Conservation (phyloP, 1,284 basidiomycete genomes). For the Cerioporus squamosus region DNA sequence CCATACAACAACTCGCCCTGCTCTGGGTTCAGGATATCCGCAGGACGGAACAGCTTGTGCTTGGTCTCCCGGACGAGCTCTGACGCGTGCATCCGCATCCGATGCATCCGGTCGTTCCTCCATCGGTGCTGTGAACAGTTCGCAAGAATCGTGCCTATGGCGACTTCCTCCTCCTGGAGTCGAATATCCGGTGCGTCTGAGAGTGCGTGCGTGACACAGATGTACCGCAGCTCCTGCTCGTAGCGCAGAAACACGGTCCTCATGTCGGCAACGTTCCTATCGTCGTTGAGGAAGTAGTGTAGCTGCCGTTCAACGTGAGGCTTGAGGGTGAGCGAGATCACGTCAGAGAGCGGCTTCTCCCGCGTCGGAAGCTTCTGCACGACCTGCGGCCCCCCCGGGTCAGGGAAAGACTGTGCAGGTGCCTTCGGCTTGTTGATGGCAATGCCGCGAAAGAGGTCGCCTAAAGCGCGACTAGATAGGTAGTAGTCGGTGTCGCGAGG, state of each 20-base stretch:
- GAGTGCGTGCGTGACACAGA: constrained; percentile 70
- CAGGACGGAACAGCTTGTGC: constrained; percentile 44
- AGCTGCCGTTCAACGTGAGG: constrained; percentile 44
- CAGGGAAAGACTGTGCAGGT: constrained; percentile 22
- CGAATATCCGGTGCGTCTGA: constrained; percentile 57
- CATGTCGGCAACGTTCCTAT: constrained; percentile 41
- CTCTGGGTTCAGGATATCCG: constrained; percentile 31
- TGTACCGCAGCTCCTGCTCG: constrained; percentile 66
- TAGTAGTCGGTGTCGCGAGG: constrained; percentile 71
- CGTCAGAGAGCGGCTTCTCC: constrained; percentile 43
- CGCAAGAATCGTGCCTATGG: constrained; percentile 73
- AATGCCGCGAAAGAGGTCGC: constrained; percentile 68
- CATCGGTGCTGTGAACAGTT: constrained; percentile 60
- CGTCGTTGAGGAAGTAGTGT: constrained; percentile 33
- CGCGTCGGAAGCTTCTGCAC: constrained; percentile 2
- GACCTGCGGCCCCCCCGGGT: constrained; percentile 8
- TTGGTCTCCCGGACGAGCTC: constrained; percentile 59
- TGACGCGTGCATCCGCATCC: constrained; percentile 64
- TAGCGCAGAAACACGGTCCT: constrained; percentile 53
- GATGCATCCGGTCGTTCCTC: constrained; percentile 60
- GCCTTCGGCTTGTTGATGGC: constrained; percentile 46
- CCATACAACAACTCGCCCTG: constrained; percentile 43
- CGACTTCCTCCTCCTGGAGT: constrained; percentile 73
- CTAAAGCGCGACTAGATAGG: constrained; percentile 67
- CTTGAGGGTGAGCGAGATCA: constrained; percentile 51